These are phyloP conservation scores for Candida suzukii DNA, from an alignment of 805 yeast genomes.

Conservation along the genomic window DNA sequence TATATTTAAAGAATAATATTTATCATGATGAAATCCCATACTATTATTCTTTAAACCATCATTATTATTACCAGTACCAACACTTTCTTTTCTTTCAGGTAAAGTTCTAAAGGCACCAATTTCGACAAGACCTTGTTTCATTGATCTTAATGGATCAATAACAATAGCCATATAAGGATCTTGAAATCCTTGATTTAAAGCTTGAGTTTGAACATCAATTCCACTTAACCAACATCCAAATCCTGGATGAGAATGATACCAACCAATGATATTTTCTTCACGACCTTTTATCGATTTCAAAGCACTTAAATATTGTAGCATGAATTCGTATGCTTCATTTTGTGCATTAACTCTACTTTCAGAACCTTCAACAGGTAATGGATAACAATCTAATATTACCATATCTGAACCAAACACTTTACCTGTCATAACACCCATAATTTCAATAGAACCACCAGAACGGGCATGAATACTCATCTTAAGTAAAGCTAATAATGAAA, in stretches of 20 bases:
- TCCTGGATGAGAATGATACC: conserved; percentile 98
- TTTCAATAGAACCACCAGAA: conserved; percentile 79
- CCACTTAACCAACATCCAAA: conserved; percentile 96
- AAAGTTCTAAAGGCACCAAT: conserved; percentile 87
- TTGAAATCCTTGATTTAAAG: conserved; percentile 77
- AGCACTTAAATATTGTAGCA: conserved; percentile 73
- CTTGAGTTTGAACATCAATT: conserved; percentile 87
- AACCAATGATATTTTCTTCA: conserved; percentile 80
- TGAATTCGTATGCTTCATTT: conserved; percentile 88
- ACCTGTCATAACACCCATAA: conserved; percentile 95
- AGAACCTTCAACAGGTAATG: conserved; percentile 92
- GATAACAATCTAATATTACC: conserved; percentile 73
- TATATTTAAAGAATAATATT: conserved; percentile 61
- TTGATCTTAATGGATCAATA: conserved; percentile 72
- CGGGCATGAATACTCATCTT: conserved; percentile 79
- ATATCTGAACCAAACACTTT: conserved; percentile 48
- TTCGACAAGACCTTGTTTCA: conserved; percentile 57
- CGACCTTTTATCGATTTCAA: conserved; percentile 36
- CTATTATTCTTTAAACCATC: conserved; percentile 29
- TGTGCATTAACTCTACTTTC: conserved; percentile 95
- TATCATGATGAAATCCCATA: conserved; percentile 64
- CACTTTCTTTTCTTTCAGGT: conserved; percentile 14
- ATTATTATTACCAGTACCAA: background rate
- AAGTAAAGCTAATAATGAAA: conserved; percentile 64
- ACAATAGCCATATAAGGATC: conserved; percentile 90